Conservation (phyloP, 257 asterid genomes). For the Nicotiana undulata region DNA sequence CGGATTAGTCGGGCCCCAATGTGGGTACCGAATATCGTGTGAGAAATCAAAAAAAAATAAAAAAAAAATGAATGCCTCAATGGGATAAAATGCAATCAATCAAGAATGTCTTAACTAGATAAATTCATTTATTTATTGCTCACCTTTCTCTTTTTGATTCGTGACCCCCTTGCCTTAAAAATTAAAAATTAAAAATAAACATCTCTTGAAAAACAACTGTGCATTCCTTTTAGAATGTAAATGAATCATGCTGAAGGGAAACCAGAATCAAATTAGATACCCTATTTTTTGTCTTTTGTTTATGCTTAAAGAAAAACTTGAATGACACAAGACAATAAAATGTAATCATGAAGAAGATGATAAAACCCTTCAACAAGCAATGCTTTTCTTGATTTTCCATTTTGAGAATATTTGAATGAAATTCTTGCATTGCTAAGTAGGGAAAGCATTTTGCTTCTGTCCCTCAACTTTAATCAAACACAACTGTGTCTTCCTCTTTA, state of each 20-base stretch:
- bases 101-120: too few species aligned
- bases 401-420: constrained; percentile 4
- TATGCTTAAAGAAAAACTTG: neutral
- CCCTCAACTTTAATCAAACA: constrained; percentile 11
- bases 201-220: neutral
- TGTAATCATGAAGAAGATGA: neutral
- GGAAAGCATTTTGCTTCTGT: constrained; percentile 13
- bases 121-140: too few species aligned
- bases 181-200: too few species aligned
- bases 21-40: too few species aligned
- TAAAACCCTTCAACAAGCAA: constrained; percentile 33
- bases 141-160: too few species aligned
- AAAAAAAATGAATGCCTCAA: too few species aligned
- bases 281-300: neutral
- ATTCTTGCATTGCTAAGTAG: constrained; percentile 34
- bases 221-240: neutral
- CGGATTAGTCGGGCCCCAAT: too few species aligned
- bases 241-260: neutral
- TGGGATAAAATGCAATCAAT: too few species aligned
- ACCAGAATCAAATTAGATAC: neutral
- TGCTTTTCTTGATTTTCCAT: constrained; percentile 25
- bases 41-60: too few species aligned
- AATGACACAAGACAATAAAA: constrained; percentile 7
- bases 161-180: too few species aligned
- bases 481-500: constrained; percentile 6